Percentiles rank a stretch among this genome's conserved stretches.
phyloP scores from a whole-genome alignment of 2,329 filamentous ascomycete genomes.

The Tolypocladium ophioglossoides region DNA sequence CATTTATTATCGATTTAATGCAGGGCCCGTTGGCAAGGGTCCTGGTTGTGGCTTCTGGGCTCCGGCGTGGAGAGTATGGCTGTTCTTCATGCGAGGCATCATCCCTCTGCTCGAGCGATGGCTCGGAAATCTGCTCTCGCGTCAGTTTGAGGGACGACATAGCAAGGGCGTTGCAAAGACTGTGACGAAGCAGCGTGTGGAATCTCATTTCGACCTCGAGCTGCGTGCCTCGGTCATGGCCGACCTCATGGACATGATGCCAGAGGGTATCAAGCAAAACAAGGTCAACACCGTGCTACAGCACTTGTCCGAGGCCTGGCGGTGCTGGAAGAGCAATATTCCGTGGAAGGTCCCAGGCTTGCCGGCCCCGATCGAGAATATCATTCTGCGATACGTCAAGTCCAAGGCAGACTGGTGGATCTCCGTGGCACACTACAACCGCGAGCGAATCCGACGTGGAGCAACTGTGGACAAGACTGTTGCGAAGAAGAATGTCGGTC shows the following conservation, averaged over 20 bases:
- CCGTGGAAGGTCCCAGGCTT: slow-evolving; percentile 98
- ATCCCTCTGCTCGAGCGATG: slow-evolving; percentile 94
- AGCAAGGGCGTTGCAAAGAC: slow-evolving; percentile 99
- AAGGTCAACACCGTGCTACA: slow-evolving; percentile 98
- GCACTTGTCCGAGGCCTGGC: slow-evolving; percentile 95
- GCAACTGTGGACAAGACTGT: slow-evolving; percentile 99
- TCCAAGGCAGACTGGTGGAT: slow-evolving; percentile 99
- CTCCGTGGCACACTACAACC: slow-evolving; percentile 96
- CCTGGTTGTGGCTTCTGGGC: slow-evolving; percentile 99
- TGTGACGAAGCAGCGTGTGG: slow-evolving; percentile 96
- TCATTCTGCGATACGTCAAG: slow-evolving; percentile 97
- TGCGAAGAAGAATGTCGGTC: slow-evolving; percentile 96
- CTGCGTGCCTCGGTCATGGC: slow-evolving; percentile 97
- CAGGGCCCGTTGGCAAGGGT: slow-evolving; percentile 90
- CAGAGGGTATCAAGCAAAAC: slow-evolving; percentile 97
- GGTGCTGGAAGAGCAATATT: slow-evolving; percentile 99
- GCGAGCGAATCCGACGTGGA: slow-evolving; percentile 89
- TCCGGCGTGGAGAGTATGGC: slow-evolving; percentile 95
- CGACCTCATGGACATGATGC: slow-evolving; percentile 99
- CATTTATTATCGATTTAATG: slow-evolving; percentile 98
- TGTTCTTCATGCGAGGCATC: slow-evolving; percentile 98
- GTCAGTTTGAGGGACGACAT: slow-evolving; percentile 96
- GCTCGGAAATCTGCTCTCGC: slow-evolving; percentile 91
- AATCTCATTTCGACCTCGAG: slow-evolving; percentile 96
- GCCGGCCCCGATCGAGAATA: slow-evolving; percentile 95